Base-by-base conservation (phyloP, 192 early-diverging fungal species). In the Mortierella alpina region DNA sequence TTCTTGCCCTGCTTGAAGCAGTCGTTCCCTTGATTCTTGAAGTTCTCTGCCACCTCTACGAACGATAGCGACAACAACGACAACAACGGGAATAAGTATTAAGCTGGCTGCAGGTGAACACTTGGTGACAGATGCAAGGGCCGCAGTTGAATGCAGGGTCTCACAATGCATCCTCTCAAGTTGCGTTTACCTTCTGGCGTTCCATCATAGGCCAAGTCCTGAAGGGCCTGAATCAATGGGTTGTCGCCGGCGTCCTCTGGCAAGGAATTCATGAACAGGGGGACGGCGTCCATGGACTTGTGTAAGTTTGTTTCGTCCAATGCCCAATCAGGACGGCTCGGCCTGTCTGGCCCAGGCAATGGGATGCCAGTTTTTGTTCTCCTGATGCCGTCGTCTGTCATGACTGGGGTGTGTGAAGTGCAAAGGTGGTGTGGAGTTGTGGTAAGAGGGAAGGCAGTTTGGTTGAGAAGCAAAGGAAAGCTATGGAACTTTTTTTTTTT, bases 21-120 rank as follows among this genome's bases (percentile, higher is more conserved):
- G 15, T 95, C 95, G 85, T 99, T 99, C 74, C 98, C 98, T 85
- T 98, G 96, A 57, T 92, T 91, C 84, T 98, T 99, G 68, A 97
- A 96, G 86, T 97, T 98, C 40, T 86, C 84, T 8, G 98, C 97
- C 66, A 96, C 89, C 89, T 88, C 84, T 87, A 58, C 5, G 23
- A 14, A 14, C 20, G 45, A 17, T 40, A 55, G 39, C 62, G 41
- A 55, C 18, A 59, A 52, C 49, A 40, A 22, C 23, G 5, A n/a
- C 70, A 48, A 11, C 9, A 0, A 54, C 45, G 22, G 66, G 6
- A 50, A 42, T 40, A 22, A 1, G 8, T 20, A 46, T n/a, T 64
- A 5, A 49, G 53, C 31, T 18, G n/a, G 18, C 42, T 55, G 12
- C 10, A 20, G 3, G 14, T 54, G 39, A 41, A 67, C 4, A 49